Conservation (phyloP, 108 stramenopile genomes). For the Skeletonema tropicum region DNA sequence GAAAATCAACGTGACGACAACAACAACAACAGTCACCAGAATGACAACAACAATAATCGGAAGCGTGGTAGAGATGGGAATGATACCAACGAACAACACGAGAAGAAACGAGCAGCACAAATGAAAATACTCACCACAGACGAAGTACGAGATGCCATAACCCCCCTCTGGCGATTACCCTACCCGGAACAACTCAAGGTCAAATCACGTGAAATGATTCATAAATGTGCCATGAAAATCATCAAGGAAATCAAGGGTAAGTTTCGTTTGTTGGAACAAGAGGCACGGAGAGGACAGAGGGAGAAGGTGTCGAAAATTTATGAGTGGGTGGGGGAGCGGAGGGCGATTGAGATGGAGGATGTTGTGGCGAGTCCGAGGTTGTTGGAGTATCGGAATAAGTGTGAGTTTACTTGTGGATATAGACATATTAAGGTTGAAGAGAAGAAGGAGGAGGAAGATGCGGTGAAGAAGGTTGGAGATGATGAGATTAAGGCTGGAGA, state of each 20-base stretch:
- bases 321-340: constrained; percentile 56
- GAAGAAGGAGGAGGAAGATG: background rate
- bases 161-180: constrained; percentile 60
- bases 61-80: no score
- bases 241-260: constrained; percentile 65
- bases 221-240: constrained; percentile 67
- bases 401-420: constrained; percentile 88
- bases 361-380: constrained; percentile 57
- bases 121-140: constrained; percentile 35
- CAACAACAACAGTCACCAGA: constrained; percentile 1
- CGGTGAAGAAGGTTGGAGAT: constrained; percentile 11
- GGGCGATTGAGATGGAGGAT: constrained; percentile 53
- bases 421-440: constrained; percentile 20
- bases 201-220: constrained; percentile 68
- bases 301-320: constrained; percentile 34
- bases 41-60: background rate
- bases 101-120: constrained; percentile 12
- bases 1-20: constrained; percentile 17
- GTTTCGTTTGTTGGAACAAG: constrained; percentile 57
- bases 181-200: constrained; percentile 61
- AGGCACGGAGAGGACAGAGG: constrained; percentile 54
- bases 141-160: constrained; percentile 66
- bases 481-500: constrained; percentile 3
- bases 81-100: background rate
- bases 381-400: constrained; percentile 88